These are phyloP conservation scores for Postia placenta DNA, from an alignment of 768 basidiomycete genomes.

Conservation along the genomic window DNA sequence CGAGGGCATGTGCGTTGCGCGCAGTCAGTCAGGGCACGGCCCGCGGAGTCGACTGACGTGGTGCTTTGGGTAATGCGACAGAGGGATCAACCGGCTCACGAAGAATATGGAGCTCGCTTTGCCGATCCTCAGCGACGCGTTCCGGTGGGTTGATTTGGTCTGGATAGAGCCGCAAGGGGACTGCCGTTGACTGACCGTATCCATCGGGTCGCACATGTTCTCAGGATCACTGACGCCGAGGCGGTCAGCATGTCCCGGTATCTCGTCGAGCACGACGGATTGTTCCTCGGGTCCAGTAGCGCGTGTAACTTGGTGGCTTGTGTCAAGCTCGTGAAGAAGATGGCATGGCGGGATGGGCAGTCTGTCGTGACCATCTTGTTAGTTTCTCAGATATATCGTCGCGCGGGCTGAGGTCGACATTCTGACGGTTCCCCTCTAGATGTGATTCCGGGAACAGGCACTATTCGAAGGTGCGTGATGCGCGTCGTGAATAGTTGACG, in stretches of 20 bases:
- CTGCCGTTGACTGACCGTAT: background rate
- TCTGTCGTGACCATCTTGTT: conserved; percentile 84
- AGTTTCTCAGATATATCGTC: conserved; percentile 16
- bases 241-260: conserved; percentile 96
- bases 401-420: background rate
- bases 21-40: too few species aligned
- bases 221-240: conserved; percentile 85
- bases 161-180: conserved; percentile 1
- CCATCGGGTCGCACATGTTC: too few species aligned
- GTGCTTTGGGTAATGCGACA: conserved; percentile 25
- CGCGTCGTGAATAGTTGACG: too few species aligned
- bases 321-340: conserved; percentile 67
- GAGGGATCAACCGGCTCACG: conserved; percentile 91
- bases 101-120: conserved; percentile 84
- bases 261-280: conserved; percentile 82
- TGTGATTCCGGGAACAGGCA: conserved; percentile 91
- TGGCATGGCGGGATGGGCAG: conserved; percentile 64
- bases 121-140: conserved; percentile 83
- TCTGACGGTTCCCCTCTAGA: too few species aligned
- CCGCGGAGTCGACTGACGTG: background rate
- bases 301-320: conserved; percentile 96
- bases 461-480: conserved; percentile 75
- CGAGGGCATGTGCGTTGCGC: conserved; percentile 75
- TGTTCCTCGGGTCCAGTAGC: conserved; percentile 94
- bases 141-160: conserved; percentile 45